These are phyloP conservation scores for Sicyos baderoa DNA, from an alignment of 306 rosid genomes.

Conservation along the genomic window DNA sequence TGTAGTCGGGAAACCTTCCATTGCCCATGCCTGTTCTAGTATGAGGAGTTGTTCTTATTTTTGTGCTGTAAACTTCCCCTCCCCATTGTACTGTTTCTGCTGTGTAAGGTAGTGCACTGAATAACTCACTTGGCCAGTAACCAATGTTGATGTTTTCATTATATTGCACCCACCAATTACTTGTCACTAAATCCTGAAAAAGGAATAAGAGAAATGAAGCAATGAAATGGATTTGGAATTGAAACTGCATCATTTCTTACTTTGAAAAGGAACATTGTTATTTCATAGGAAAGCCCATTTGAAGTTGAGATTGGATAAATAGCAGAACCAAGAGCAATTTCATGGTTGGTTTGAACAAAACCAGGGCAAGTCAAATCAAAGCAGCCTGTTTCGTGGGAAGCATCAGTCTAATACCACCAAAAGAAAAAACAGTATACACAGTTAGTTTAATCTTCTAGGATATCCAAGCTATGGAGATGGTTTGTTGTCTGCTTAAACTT, in stretches of 20 bases:
- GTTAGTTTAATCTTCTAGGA: not conserved
- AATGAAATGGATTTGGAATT: not conserved
- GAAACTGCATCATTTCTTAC: constrained; percentile 15
- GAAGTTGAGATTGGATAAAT: constrained; percentile 24
- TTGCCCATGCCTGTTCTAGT: constrained; percentile 54
- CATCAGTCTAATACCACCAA: constrained; percentile 15
- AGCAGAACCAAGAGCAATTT: constrained; percentile 33
- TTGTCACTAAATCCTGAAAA: constrained; percentile 41
- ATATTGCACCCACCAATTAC: constrained; percentile 64
- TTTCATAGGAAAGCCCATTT: constrained; percentile 25
- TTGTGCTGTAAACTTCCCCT: constrained; percentile 62
- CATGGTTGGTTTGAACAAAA: constrained; percentile 26
- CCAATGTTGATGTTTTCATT: constrained; percentile 42
- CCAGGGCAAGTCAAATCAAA: constrained; percentile 33
- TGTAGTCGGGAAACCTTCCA: constrained; percentile 31
- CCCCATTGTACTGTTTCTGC: constrained; percentile 66
- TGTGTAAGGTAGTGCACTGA: constrained; percentile 19
- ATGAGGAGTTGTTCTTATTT: constrained; percentile 37
- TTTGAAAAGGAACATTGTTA: constrained; percentile 23
- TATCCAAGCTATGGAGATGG: not conserved
- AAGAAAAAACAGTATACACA: not conserved
- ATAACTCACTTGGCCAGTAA: constrained; percentile 58
- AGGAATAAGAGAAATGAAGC: not conserved
- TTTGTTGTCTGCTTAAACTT: not conserved
- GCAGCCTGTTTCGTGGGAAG: constrained; percentile 28